Evolutionary conservation across 805 yeast species (phyloP).

Genomic region (Tetrapisispora namnaoensis): DNA sequence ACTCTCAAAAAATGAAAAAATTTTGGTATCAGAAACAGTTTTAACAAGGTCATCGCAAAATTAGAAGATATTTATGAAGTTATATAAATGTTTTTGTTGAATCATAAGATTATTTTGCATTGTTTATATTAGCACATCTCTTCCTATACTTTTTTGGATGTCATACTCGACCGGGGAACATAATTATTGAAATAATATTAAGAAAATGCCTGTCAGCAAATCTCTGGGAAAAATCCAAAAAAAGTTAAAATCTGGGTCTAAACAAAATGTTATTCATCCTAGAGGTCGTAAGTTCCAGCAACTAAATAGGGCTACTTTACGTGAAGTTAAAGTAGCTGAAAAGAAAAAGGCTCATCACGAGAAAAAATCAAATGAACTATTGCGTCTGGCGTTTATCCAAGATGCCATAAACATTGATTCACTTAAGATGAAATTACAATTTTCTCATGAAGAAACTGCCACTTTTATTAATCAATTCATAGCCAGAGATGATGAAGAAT

Average conservation of each 20-base stretch:
- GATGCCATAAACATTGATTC: slow-evolving; percentile 39
- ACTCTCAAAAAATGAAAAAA: not conserved
- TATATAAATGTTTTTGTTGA: not conserved
- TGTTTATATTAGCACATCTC: not conserved
- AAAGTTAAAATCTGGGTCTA: slow-evolving; percentile 19
- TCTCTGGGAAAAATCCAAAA: slow-evolving; percentile 27
- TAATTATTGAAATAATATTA: too few species aligned
- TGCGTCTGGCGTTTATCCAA: slow-evolving; percentile 51
- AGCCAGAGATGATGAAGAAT: slow-evolving; percentile 64
- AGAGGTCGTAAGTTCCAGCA: slow-evolving; percentile 83
- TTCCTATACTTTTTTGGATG: too few species aligned
- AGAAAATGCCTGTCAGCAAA: slow-evolving; percentile 28
- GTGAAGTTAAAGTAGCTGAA: slow-evolving; percentile 61
- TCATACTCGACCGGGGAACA: too few species aligned
- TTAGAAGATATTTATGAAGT: not conserved
- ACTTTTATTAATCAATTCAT: slow-evolving; percentile 52
- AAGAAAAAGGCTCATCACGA: slow-evolving; percentile 50
- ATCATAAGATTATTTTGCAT: not conserved
- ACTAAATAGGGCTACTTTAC: slow-evolving; percentile 72
- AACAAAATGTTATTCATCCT: slow-evolving; percentile 46
- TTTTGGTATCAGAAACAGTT: not conserved
- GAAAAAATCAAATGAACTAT: slow-evolving; percentile 49
- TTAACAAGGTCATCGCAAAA: not conserved
- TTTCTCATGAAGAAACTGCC: slow-evolving; percentile 49
- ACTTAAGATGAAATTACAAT: slow-evolving; percentile 32